Evolutionary conservation across 148 eudicot species (phyloP).

Genomic region (Suaeda aralocaspica): DNA sequence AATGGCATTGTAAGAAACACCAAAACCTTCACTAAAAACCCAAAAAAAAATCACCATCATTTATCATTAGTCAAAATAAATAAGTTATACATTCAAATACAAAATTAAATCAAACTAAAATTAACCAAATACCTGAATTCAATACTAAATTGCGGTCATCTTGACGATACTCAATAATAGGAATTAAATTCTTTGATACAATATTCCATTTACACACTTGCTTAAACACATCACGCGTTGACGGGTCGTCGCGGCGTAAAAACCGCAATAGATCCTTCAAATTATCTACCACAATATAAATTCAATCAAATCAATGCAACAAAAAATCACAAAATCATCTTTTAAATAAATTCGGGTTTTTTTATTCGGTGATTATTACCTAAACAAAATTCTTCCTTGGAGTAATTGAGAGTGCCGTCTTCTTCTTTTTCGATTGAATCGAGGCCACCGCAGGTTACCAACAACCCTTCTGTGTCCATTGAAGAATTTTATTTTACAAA

Average conservation of each 20-base stretch:
- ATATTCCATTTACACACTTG: constrained; percentile 92
- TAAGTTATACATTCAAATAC: neutral
- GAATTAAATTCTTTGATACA: constrained; percentile 79
- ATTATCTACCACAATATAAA: constrained; percentile 53
- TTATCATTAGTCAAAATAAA: neutral
- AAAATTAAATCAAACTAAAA: neutral
- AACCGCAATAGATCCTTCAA: constrained; percentile 93
- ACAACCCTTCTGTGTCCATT: constrained; percentile 68
- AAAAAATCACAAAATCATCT: neutral
- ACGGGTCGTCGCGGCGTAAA: constrained; percentile 85
- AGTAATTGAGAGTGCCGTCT: constrained; percentile 45
- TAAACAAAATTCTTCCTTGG: constrained; percentile 52
- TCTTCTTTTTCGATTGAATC: constrained; percentile 70
- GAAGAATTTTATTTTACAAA: neutral
- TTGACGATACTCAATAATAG: constrained; percentile 74
- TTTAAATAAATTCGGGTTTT: constrained; percentile 20
- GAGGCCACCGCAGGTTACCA: constrained; percentile 67
- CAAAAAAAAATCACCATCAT: constrained; percentile 6
- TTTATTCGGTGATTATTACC: constrained; percentile 33
- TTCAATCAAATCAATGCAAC: neutral
- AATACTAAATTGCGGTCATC: constrained; percentile 71
- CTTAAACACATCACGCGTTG: constrained; percentile 80
- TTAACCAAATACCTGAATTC: constrained; percentile 54
- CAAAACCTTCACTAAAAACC: constrained; percentile 75
- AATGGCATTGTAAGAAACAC: constrained; percentile 96